Evolutionary conservation across 352 stramenopile species (phyloP), one percentile per base, ranked within the genome.

Genomic region (Pythium vanterpoolii): DNA sequence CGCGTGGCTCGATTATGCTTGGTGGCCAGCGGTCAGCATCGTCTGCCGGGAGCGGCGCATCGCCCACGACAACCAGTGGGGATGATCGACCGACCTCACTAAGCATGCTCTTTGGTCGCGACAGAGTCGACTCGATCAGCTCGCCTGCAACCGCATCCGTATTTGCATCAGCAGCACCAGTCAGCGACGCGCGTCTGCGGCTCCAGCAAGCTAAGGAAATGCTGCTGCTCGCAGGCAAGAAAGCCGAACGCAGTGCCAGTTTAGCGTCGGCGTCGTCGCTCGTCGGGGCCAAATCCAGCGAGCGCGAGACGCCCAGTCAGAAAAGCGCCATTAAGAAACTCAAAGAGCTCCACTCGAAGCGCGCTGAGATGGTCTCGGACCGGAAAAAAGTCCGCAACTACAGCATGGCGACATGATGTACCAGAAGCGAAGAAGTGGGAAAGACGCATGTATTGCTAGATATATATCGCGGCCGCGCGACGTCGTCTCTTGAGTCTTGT

Each of bases 321-420:
- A 77, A 76, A 27, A 76, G 50, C 14, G 77, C 66, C 19, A 80
- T 87, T 49, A 78, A 78, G 47, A 90, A 88, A 40, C 70, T 90
- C 18, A 85, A 89, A 59, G 68, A 90, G 31, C 45, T 93, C 47
- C 83, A 93, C 45, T 71, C 68, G 30, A 89, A 89, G 42, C 77
- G 79, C 27, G 71, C 81, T 31, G 81, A 90, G 64, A 90, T 93
- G 81, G 78, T 76, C 14, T 72, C 66, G 1, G 80, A 93, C 59
- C 83, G 81, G 44, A 89, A 87, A 39, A 87, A 87, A 43, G 81
- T 93, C 28, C 76, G 83, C 46, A 93, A 93, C 58, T 93, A 93
- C 65, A 93, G 69, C 38, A 60, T 90, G 28, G 60, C 66, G 4
- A 72, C 75, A 18, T 72, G 58, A 70, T 14, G 16, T 6, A 6